These are phyloP conservation scores for Calonectria pteridis DNA, from an alignment of 2,329 filamentous ascomycete species.

Conservation along the genomic window DNA sequence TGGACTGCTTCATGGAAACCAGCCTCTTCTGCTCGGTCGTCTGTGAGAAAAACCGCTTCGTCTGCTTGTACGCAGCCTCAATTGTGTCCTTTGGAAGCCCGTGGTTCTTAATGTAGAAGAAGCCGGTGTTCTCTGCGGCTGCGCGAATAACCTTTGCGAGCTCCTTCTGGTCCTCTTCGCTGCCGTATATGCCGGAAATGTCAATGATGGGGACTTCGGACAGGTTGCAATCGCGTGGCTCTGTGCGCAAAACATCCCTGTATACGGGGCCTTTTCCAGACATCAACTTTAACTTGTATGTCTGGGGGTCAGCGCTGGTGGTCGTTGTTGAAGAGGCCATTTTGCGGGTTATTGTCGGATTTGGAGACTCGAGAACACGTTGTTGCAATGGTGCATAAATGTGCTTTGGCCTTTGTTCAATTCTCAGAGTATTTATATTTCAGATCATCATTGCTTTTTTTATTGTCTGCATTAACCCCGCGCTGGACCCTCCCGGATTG, in stretches of 20 bases:
- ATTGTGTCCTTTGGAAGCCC: slow-evolving; percentile 53
- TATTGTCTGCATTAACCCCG: too few species aligned
- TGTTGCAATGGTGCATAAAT: neutral
- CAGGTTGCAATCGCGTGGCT: slow-evolving; percentile 22
- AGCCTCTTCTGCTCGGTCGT: slow-evolving; percentile 56
- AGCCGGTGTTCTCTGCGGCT: slow-evolving; percentile 64
- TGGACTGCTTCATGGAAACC: slow-evolving; percentile 50
- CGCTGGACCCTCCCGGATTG: neutral
- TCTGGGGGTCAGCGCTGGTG: neutral
- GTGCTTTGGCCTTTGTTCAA: too few species aligned
- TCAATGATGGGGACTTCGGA: slow-evolving; percentile 68
- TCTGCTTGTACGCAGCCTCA: slow-evolving; percentile 48
- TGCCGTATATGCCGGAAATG: slow-evolving; percentile 56
- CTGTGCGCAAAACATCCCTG: neutral
- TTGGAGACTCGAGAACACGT: neutral
- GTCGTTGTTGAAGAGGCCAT: neutral
- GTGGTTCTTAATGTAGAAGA: slow-evolving; percentile 68
- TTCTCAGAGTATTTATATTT: neutral
- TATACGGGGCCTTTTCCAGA: neutral
- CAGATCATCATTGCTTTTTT: neutral
- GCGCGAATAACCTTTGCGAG: slow-evolving; percentile 57
- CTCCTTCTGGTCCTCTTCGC: slow-evolving; percentile 49
- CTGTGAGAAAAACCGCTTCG: slow-evolving; percentile 63
- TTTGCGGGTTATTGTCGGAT: neutral
- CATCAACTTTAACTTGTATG: neutral